phyloP scores from a whole-genome alignment of 805 yeast genomes.

The Candida manassasensis region DNA sequence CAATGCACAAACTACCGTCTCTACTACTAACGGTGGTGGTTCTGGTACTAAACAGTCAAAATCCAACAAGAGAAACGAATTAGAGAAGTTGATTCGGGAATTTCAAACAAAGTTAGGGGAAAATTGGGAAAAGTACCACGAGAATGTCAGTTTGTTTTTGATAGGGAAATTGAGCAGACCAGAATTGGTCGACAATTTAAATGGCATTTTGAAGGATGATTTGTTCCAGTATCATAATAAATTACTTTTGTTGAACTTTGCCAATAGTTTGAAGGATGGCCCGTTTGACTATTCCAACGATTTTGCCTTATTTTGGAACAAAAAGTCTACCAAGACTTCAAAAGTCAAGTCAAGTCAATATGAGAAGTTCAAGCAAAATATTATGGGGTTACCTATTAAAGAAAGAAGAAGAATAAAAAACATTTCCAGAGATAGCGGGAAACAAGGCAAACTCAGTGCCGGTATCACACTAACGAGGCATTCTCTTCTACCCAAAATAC shows the following conservation, averaged over 20 bases:
- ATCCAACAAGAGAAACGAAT: conserved; percentile 25
- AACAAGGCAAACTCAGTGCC: conserved; percentile 67
- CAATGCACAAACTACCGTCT: not conserved
- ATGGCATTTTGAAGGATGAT: conserved; percentile 44
- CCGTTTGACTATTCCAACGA: conserved; percentile 52
- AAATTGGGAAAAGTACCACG: conserved; percentile 85
- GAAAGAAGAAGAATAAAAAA: conserved; percentile 83
- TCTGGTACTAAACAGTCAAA: not conserved
- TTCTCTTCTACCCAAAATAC: conserved; percentile 77
- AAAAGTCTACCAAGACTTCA: conserved; percentile 43
- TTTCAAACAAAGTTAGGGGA: conserved; percentile 70
- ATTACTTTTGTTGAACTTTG: conserved; percentile 71
- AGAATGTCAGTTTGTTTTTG: conserved; percentile 67
- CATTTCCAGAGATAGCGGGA: conserved; percentile 79
- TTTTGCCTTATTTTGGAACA: conserved; percentile 43
- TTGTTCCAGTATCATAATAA: conserved; percentile 74
- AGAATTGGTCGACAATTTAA: conserved; percentile 62
- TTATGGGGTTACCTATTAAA: conserved; percentile 76
- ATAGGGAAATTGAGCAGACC: conserved; percentile 73
- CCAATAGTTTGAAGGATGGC: conserved; percentile 76
- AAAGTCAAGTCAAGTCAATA: conserved; percentile 63
- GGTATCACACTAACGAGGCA: conserved; percentile 66
- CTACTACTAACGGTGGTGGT: not conserved
- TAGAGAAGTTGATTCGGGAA: conserved; percentile 55
- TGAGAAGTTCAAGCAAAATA: conserved; percentile 77